Percentiles rank a stretch among this genome's conserved stretches.
Conservation (phyloP, 306 rosid genomes). For the Argentina anserina region DNA sequence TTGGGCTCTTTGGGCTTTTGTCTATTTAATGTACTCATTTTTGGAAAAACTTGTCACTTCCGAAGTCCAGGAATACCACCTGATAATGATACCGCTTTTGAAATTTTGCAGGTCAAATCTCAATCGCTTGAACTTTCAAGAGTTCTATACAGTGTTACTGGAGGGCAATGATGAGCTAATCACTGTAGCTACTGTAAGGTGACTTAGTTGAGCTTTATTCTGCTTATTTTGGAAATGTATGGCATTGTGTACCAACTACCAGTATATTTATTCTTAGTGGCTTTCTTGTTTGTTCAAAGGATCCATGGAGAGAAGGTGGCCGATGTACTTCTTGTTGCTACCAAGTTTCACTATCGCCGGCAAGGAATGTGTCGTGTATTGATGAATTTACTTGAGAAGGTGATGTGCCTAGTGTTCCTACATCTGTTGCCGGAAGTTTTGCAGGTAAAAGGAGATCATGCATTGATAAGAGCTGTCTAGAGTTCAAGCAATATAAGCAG, state of each 20-base stretch:
- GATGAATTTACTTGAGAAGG: conserved; percentile 86
- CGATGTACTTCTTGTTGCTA: conserved; percentile 81
- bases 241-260: conserved; percentile 11
- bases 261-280: conserved; percentile 10
- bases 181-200: conserved; percentile 80
- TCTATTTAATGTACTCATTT: no score
- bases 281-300: conserved; percentile 39
- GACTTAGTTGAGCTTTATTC: conserved; percentile 24
- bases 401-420: conserved; percentile 11
- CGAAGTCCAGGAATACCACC: conserved; percentile 34
- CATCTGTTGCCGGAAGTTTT: conserved; percentile 17
- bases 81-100: conserved; percentile 26
- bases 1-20: no score
- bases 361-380: conserved; percentile 80
- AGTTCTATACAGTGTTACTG: conserved; percentile 72
- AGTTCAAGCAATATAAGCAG: conserved; percentile 41
- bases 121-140: conserved; percentile 68
- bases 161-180: conserved; percentile 73
- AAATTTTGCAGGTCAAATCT: conserved; percentile 60
- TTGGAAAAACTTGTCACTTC: no score
- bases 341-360: conserved; percentile 70
- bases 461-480: conserved; percentile 22
- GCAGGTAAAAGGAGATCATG: conserved; percentile 26
- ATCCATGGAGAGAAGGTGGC: conserved; percentile 73
- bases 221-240: neutral